Evolutionary conservation across 805 yeast genomes (phyloP), one percentile per base, ranked within the genome.

Genomic region (Komagataella ulmi): DNA sequence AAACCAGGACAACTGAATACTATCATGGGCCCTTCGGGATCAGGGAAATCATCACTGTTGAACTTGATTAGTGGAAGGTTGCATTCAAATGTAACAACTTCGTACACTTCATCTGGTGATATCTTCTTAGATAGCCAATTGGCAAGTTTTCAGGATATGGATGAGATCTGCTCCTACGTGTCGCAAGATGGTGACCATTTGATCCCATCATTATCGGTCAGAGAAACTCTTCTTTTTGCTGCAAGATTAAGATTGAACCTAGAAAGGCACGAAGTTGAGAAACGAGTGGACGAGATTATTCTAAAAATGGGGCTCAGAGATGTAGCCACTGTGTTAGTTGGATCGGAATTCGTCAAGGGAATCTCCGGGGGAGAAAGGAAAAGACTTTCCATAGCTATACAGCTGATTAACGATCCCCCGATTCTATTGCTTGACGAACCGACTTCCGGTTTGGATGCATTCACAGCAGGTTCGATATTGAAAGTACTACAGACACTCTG

Each of bases 371-470:
- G 88, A 52, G 96, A 88, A 61, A 86, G 85, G 61, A 74, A 96
- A 58, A 72, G 96, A 57, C 83, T 88, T 0, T 82, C 91, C 0
- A 86, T 88, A 63, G 91, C 90, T 2, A 76, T 86, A 47, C 95
- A 88, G 61, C 67, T 88, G 43, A 67, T 88, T 45, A 80, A 82
- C 53, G 80, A 80, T 52, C 91, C 95, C 0, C 80, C 80, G 52
- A 72, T 88, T 44, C 62, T 88, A 43, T 73, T 88, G 49, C 65
- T 88, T 21, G 96, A 88, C 65, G 96, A 88, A 60, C 96, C 96
- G 2, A 88, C 96, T 0, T 85, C 95, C 3, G 96, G 96, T 0
- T 71, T 88, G 23, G 96, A 88, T 60, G 79, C 90, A 10, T 79
- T 85, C 53, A 86, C 93, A 0, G 85, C 95, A 0, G 73, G 77